These are phyloP conservation scores for Chalara sp. DNA, from an alignment of 2,329 filamentous ascomycete genomes.

Conservation along the genomic window DNA sequence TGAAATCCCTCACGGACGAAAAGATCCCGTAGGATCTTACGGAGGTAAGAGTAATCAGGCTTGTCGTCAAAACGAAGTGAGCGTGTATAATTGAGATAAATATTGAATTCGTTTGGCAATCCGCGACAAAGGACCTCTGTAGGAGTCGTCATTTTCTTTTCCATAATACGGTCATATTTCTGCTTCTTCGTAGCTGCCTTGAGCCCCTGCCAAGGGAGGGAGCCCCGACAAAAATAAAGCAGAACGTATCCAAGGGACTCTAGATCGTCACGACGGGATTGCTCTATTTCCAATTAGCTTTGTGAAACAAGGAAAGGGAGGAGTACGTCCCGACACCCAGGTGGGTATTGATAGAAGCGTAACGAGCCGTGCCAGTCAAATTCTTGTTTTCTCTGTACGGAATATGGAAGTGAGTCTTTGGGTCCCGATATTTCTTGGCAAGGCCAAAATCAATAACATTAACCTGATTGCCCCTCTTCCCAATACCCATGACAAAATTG, in stretches of 20 bases:
- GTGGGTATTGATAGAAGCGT: constrained; percentile 36
- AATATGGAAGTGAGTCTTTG: not conserved
- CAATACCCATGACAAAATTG: not conserved
- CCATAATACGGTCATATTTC: not conserved
- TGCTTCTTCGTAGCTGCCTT: not conserved
- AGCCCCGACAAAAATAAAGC: not conserved
- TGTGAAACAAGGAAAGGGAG: not conserved
- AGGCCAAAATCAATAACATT: not conserved
- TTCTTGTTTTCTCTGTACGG: not conserved
- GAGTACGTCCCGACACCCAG: not conserved
- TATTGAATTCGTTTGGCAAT: not conserved
- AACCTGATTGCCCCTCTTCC: not conserved
- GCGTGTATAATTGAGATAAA: not conserved
- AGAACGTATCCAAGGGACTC: not conserved
- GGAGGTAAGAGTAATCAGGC: not conserved
- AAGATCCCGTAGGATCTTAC: not conserved
- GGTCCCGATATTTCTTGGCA: not conserved
- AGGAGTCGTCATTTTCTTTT: not conserved
- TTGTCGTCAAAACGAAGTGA: not conserved
- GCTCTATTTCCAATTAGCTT: not conserved
- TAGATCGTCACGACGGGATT: not conserved
- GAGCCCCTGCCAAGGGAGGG: not conserved
- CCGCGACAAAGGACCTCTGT: not conserved
- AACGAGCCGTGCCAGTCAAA: not conserved
- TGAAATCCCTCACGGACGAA: not conserved